A percentile compares a stretch with the other conserved stretches of the same genome.
These are phyloP conservation scores for Wallacemonas sp. DNA, from an alignment of 208 protist species.

Conservation along the genomic window DNA sequence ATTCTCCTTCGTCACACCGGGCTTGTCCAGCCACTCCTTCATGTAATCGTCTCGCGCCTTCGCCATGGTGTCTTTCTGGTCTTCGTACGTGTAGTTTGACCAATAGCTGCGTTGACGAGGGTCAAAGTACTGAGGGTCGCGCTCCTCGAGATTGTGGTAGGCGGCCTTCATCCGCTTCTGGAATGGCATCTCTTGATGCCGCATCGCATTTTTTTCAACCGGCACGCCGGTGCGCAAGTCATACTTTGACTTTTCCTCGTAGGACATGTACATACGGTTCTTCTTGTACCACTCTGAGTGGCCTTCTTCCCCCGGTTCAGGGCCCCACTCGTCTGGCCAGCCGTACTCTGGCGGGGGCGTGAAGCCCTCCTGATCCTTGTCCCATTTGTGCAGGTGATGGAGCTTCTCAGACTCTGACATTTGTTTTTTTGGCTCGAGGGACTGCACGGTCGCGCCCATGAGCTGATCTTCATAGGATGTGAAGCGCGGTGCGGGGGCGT, in stretches of 20 bases:
- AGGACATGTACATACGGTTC: conserved; percentile 90
- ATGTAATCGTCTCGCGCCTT: conserved; percentile 82
- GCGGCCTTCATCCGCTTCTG: conserved; percentile 84
- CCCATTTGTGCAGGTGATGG: conserved; percentile 78
- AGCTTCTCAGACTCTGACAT: conserved; percentile 81
- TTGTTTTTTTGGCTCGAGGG: conserved; percentile 66
- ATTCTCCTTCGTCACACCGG: conserved; percentile 83
- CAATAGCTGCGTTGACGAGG: conserved; percentile 75
- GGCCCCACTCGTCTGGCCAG: conserved; percentile 89
- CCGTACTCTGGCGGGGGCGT: conserved; percentile 78
- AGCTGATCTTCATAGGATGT: conserved; percentile 78
- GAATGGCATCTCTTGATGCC: conserved; percentile 87
- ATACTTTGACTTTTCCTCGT: conserved; percentile 85
- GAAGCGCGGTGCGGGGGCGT: conserved; percentile 73
- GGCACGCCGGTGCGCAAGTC: conserved; percentile 78
- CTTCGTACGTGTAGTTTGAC: conserved; percentile 84
- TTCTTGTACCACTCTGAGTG: conserved; percentile 90
- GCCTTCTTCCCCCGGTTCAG: conserved; percentile 83
- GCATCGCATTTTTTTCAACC: conserved; percentile 84
- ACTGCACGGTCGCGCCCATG: conserved; percentile 42
- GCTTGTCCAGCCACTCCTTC: conserved; percentile 87
- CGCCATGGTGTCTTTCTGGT: conserved; percentile 82
- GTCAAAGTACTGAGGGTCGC: conserved; percentile 72
- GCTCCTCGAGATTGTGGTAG: conserved; percentile 80
- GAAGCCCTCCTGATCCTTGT: conserved; percentile 65